Base-by-base conservation (phyloP, 768 basidiomycete species). In the Kwoniella dejecticola region DNA sequence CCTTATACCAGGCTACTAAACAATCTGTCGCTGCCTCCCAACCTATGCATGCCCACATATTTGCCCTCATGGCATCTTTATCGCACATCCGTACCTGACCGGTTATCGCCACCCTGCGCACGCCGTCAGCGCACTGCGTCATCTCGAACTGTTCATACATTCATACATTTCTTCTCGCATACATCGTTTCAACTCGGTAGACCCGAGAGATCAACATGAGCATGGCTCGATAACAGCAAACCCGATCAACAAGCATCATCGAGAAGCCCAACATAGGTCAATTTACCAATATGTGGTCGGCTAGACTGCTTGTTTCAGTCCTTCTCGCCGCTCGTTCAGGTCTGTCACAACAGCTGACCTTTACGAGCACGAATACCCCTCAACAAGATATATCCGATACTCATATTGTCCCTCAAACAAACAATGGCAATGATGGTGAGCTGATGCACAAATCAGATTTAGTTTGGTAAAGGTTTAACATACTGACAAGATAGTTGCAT, bases 261-360 rank as follows among this genome's bases (percentile, higher is more conserved):
- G 15, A 36, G 7, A 36, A 36, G 7, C 7, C 33, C 33, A 36
- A 36, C 33, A 36, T 15, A 36, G 7, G 48, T 11, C 29, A 8
- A 24, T 21, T 13, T 3, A 26, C 36, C 50, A 38, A 4, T 3
- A 62, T 62, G 60, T 62, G 60, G 60, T 54, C 60, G 6, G 5
- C 60, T 2, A 36, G 48, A 17, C 36, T 62, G 8, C 30, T 62
- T 11, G 33, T 62, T 29, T 54, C 52, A 7, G 52, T 62, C 13
- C 31, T 62, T n/a, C 5, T 62, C 24, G 60, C 46, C 26, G 60
- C 60, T 52, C 52, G 52, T n/a, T 29, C 21, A 19, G 53, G 60
- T 0, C 41, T 55, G 12, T 53, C 60, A 11, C 45, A 46, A 17
- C 60, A 62, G 19, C 23, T 62, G 41, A 48, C 57, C 50, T 55